Percentiles rank a stretch among this genome's conserved stretches.
Evolutionary conservation across 768 basidiomycete genomes (phyloP).

Genomic region (Jaapia argillacea): DNA sequence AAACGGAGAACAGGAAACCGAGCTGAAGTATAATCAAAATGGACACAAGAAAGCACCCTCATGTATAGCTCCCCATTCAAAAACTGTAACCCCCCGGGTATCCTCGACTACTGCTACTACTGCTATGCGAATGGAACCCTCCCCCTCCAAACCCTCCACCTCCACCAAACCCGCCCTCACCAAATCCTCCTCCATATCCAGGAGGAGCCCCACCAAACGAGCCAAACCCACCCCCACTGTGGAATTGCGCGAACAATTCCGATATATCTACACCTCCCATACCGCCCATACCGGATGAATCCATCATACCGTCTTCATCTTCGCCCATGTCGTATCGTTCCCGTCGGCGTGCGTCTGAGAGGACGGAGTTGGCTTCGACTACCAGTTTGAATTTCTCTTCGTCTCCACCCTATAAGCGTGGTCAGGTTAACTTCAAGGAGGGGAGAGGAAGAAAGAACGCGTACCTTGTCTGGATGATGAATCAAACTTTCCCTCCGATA

Average conservation of each 20-base stretch:
- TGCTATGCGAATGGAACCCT: background rate
- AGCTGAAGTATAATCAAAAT: too few relatives aligned
- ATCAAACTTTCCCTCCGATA: slow-evolving; percentile 82
- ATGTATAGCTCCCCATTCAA: too few relatives aligned
- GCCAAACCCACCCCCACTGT: slow-evolving; percentile 26
- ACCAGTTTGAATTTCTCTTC: slow-evolving; percentile 95
- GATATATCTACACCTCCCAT: slow-evolving; percentile 40
- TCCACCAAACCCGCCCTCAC: slow-evolving; percentile 14
- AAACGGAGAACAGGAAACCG: too few relatives aligned
- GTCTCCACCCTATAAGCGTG: slow-evolving; percentile 61
- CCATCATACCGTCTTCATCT: slow-evolving; percentile 62
- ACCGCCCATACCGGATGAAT: slow-evolving; percentile 14
- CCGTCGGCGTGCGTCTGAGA: slow-evolving; percentile 66
- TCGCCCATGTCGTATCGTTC: slow-evolving; percentile 76
- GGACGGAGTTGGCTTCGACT: slow-evolving; percentile 70
- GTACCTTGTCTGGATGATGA: slow-evolving; percentile 79
- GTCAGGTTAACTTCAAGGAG: slow-evolving; percentile 4
- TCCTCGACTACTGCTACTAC: background rate
- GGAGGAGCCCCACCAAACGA: slow-evolving; percentile 16
- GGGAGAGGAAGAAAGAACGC: slow-evolving; percentile 4
- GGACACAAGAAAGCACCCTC: too few relatives aligned
- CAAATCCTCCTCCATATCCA: background rate
- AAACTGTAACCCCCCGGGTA: background rate
- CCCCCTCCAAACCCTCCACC: slow-evolving; percentile 13
- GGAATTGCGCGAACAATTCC: slow-evolving; percentile 57